Evolutionary conservation across 2,329 filamentous ascomycete species (phyloP).

Genomic region (Graphiopsis chlorocephala): DNA sequence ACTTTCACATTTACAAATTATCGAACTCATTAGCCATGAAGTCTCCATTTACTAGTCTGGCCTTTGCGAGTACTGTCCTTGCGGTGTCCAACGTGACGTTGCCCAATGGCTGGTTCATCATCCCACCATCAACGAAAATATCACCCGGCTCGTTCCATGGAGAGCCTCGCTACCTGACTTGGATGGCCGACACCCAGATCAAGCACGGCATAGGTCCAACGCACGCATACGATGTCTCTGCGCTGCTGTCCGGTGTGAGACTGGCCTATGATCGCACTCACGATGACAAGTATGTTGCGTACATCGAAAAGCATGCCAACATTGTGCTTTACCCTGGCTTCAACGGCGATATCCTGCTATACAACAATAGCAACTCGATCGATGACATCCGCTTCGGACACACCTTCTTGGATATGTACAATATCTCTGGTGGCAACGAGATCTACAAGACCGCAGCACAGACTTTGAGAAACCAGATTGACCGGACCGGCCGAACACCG

Average conservation of each 20-base stretch:
- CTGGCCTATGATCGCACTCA: conserved; percentile 24
- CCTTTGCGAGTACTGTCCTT: neutral
- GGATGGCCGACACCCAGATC: conserved; percentile 28
- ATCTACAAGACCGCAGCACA: conserved; percentile 20
- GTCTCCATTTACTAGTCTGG: conserved; percentile 6
- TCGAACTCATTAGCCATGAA: neutral
- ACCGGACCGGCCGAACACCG: conserved; percentile 25
- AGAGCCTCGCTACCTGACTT: conserved; percentile 21
- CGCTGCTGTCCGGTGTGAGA: conserved; percentile 22
- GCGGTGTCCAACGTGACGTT: conserved; percentile 8
- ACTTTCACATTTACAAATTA: neutral
- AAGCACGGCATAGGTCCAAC: conserved; percentile 27
- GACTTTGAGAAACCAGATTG: conserved; percentile 24
- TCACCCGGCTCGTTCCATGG: conserved; percentile 1
- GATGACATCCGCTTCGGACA: conserved; percentile 26
- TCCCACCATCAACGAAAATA: neutral
- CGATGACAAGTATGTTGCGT: conserved; percentile 23
- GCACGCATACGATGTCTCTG: conserved; percentile 24
- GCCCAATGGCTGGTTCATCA: conserved; percentile 17
- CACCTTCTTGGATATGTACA: conserved; percentile 23
- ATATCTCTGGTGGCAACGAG: conserved; percentile 18
- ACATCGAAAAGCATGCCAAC: conserved; percentile 50
- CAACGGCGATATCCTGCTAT: conserved; percentile 22
- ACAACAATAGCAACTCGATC: conserved; percentile 20
- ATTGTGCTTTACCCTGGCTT: conserved; percentile 40